Base-by-base conservation (phyloP, 2,329 filamentous ascomycete species). In the Leptographium wingfieldii region DNA sequence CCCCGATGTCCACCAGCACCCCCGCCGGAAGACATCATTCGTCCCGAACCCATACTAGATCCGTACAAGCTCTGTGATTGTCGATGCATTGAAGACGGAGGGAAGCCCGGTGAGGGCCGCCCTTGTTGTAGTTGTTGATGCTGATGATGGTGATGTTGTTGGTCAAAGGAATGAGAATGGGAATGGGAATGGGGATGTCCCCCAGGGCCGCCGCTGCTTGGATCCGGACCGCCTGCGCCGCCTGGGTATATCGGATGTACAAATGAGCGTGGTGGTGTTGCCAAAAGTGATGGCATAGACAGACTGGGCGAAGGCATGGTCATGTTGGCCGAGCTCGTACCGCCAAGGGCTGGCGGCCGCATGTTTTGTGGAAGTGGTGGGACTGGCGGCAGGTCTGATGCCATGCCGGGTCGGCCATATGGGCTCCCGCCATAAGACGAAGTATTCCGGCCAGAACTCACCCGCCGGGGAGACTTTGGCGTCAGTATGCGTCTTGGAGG, bases 381-480 rank as follows among this genome's bases (percentile, higher is more conserved):
- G 1, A 62, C 60, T 4, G 61, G 57, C 5, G 64, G 64, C 11
- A 55, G 27, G 5, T 59, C 59, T 19, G 61, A 5, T 12, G 56
- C 6, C 33, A 19, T 22, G 57, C 43, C 14, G 19, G 43, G 10
- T 31, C 43, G 51, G 43, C 56, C 22, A 38, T 29, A 33, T 4
- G 43, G 56, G 27, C 16, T 22, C 6, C 38, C 43, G 11, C 16
- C 11, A 22, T 35, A 51, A 10, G 27, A 27, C n/a, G 61, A 59
- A 1, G 55, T 6, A n/a, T 27, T 27, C 9, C 63, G 55, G 38
- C 75, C 75, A 14, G 80, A 66, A 65, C 79, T 83, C 22, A 77
- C 73, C 31, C 78, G 74, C 62, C 82, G 77, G 49, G 82, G 82
- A 11, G 83, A 84, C 63, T 77, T 76, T 0, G 83, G 81, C 12